These are phyloP conservation scores for Zasmidium cellare DNA, from an alignment of 2,329 filamentous ascomycete genomes.

Conservation along the genomic window DNA sequence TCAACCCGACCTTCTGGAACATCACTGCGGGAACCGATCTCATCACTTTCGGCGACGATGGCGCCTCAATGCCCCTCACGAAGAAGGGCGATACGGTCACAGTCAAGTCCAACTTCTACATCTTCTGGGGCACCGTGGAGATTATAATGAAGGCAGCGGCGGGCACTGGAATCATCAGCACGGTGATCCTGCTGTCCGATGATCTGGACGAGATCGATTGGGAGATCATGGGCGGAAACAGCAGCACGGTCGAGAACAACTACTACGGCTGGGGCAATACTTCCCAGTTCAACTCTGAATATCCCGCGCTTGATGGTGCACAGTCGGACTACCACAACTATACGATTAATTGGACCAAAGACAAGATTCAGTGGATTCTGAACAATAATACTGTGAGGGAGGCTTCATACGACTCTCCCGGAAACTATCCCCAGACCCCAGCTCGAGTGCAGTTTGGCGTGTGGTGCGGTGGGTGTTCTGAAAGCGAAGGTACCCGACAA, in stretches of 20 bases:
- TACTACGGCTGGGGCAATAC: slow-evolving; percentile 75
- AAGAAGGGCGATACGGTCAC: slow-evolving; percentile 75
- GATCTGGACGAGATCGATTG: slow-evolving; percentile 87
- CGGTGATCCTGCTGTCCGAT: slow-evolving; percentile 80
- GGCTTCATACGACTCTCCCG: slow-evolving; percentile 44
- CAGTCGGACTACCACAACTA: slow-evolving; percentile 66
- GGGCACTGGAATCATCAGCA: slow-evolving; percentile 75
- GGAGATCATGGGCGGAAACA: slow-evolving; percentile 73
- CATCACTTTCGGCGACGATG: slow-evolving; percentile 56
- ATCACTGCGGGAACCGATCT: slow-evolving; percentile 65
- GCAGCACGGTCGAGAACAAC: slow-evolving; percentile 66
- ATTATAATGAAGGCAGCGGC: slow-evolving; percentile 73
- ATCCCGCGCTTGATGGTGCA: slow-evolving; percentile 57
- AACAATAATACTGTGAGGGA: slow-evolving; percentile 68
- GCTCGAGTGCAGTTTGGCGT: slow-evolving; percentile 68
- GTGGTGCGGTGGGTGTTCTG: slow-evolving; percentile 88
- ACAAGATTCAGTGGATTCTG: slow-evolving; percentile 66
- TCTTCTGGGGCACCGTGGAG: slow-evolving; percentile 82
- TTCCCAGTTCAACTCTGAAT: slow-evolving; percentile 61
- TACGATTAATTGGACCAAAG: slow-evolving; percentile 69
- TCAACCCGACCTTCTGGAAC: slow-evolving; percentile 36
- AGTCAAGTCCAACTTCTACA: slow-evolving; percentile 75
- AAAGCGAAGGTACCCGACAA: slow-evolving; percentile 49
- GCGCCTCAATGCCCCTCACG: slow-evolving; percentile 69
- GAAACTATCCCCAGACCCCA: slow-evolving; percentile 70